Conservation (phyloP, 2,329 filamentous ascomycete species). For the Parastagonospora avenae region DNA sequence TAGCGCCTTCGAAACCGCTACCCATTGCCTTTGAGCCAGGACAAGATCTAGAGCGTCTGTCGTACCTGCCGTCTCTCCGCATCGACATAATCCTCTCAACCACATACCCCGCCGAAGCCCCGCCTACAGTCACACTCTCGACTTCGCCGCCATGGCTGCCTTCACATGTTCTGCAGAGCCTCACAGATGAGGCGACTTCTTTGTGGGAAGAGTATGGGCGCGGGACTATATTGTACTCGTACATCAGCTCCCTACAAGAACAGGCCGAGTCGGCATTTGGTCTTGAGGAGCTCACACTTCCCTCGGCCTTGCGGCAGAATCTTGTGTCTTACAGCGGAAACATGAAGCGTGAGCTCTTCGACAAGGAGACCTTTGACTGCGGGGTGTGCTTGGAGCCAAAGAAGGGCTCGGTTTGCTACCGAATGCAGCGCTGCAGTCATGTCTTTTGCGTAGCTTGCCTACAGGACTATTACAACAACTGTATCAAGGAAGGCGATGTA, state of each 20-base stretch:
- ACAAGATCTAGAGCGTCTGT: conserved; percentile 53
- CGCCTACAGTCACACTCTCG: conserved; percentile 57
- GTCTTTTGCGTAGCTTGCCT: conserved; percentile 91
- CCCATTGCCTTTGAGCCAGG: conserved; percentile 31
- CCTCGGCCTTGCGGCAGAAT: conserved; percentile 64
- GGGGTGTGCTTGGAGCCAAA: conserved; percentile 91
- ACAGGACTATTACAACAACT: conserved; percentile 85
- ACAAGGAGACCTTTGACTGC: conserved; percentile 84
- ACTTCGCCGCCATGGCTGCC: conserved; percentile 61
- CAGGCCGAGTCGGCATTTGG: conserved; percentile 61
- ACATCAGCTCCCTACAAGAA: conserved; percentile 66
- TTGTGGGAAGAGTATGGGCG: conserved; percentile 66
- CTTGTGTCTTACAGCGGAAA: conserved; percentile 80
- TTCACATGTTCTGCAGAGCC: conserved; percentile 46
- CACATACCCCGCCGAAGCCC: conserved; percentile 59
- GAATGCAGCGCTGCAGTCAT: conserved; percentile 81
- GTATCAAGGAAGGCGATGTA: conserved; percentile 84
- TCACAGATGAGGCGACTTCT: conserved; percentile 54
- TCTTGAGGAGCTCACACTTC: conserved; percentile 54
- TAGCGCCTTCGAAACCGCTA: conserved; percentile 61
- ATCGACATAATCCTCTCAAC: conserved; percentile 59
- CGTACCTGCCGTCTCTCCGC: conserved; percentile 62
- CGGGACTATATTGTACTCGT: conserved; percentile 62
- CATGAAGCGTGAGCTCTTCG: conserved; percentile 75
- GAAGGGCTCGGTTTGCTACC: conserved; percentile 81